phyloP scores from a whole-genome alignment of 257 asterid genomes.

The Nicotiana knightiana region DNA sequence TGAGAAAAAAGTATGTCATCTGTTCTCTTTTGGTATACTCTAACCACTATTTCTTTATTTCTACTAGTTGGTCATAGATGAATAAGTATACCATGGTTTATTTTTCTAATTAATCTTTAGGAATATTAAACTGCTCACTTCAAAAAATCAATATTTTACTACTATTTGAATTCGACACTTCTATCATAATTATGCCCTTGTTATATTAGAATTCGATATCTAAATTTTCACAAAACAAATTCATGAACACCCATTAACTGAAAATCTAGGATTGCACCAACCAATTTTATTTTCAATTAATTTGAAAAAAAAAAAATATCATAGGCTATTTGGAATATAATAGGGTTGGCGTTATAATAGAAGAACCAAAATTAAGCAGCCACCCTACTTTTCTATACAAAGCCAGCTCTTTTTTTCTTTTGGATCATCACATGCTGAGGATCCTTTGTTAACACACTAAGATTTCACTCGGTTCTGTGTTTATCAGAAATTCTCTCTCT shows the following conservation, averaged over 20 bases:
- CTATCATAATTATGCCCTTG: too few relatives aligned
- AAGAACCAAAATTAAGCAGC: neutral
- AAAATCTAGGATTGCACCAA: neutral
- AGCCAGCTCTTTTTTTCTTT: neutral
- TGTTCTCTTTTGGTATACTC: neutral
- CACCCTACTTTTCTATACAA: neutral
- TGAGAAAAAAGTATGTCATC: neutral
- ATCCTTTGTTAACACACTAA: neutral
- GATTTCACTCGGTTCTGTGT: neutral
- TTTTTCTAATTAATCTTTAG: too few relatives aligned
- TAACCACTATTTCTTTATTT: too few relatives aligned
- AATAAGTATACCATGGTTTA: too few relatives aligned
- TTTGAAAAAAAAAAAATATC: neutral
- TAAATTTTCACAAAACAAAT: neutral
- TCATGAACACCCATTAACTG: neutral
- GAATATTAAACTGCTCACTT: too few relatives aligned
- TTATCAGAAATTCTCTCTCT: neutral
- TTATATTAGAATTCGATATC: neutral
- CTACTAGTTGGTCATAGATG: too few relatives aligned
- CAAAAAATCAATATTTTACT: too few relatives aligned
- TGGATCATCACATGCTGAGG: neutral
- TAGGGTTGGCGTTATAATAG: neutral
- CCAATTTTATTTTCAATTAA: neutral
- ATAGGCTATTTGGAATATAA: neutral
- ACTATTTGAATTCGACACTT: too few relatives aligned